These are phyloP conservation scores for Fusarium domesticum DNA, from an alignment of 2,329 filamentous ascomycete species.

Conservation along the genomic window DNA sequence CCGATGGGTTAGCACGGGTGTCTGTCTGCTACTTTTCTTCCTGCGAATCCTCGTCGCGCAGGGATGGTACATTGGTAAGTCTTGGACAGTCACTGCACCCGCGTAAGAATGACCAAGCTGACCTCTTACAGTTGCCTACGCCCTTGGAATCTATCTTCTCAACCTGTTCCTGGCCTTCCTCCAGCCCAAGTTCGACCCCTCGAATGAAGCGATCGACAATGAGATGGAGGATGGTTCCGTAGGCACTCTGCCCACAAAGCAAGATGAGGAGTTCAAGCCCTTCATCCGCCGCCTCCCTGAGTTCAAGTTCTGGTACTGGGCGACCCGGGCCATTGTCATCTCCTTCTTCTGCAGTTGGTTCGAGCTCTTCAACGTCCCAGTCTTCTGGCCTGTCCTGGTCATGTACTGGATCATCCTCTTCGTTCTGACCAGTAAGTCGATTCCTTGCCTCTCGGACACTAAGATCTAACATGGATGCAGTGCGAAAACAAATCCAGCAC, in stretches of 20 bases:
- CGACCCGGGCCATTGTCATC: constrained; percentile 81
- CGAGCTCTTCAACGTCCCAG: constrained; percentile 89
- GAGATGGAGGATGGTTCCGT: constrained; percentile 92
- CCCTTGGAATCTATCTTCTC: constrained; percentile 95
- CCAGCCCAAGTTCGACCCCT: constrained; percentile 97
- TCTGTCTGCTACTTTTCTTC: constrained; percentile 76
- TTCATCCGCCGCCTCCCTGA: constrained; percentile 95
- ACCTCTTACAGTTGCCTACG: constrained; percentile 76
- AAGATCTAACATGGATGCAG: constrained; percentile 42
- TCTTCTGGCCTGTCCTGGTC: constrained; percentile 98
- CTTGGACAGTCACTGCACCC: constrained; percentile 1
- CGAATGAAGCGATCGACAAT: constrained; percentile 83
- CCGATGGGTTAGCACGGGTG: constrained; percentile 83
- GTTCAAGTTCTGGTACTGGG: constrained; percentile 99
- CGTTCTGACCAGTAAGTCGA: constrained; percentile 79
- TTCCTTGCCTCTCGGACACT: background rate
- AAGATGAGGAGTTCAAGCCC: constrained; percentile 95
- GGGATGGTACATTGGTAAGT: constrained; percentile 95
- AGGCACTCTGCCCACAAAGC: constrained; percentile 83
- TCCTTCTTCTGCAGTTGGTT: constrained; percentile 90
- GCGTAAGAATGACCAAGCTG: constrained; percentile 4
- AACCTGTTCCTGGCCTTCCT: constrained; percentile 99
- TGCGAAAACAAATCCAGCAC: constrained; percentile 99
- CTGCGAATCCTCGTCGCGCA: constrained; percentile 86
- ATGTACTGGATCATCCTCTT: constrained; percentile 99